Conservation (phyloP, 1,284 basidiomycete genomes). For the Cryptococcus sp. region DNA sequence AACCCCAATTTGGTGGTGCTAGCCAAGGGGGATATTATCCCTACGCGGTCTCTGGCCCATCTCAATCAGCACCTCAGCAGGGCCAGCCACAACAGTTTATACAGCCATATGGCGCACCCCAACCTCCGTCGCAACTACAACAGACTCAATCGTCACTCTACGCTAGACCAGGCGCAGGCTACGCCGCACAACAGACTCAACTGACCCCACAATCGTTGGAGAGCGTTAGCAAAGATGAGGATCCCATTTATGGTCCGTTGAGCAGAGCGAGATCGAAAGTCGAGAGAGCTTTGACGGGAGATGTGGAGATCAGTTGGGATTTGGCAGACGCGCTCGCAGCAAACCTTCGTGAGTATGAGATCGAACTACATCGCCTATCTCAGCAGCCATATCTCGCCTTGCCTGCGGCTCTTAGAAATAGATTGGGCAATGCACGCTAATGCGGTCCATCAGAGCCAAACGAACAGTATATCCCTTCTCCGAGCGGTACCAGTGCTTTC, state of each 20-base stretch:
- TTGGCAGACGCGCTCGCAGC: constrained; percentile 23
- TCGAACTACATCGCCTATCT: no score
- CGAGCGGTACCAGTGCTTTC: constrained; percentile 10
- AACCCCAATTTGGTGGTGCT: not conserved
- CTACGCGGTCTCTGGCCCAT: not conserved
- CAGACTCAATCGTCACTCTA: not conserved
- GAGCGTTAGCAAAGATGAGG: constrained; percentile 40
- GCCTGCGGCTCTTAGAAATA: no score
- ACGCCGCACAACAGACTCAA: constrained; percentile 12
- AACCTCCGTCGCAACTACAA: constrained; percentile 11
- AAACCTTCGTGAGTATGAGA: no score
- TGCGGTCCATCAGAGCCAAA: not conserved
- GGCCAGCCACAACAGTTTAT: constrained; percentile 6
- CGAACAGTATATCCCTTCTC: constrained; percentile 9
- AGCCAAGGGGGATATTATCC: not conserved
- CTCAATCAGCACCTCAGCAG: not conserved
- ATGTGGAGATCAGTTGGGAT: constrained; percentile 46
- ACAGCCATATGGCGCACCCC: constrained; percentile 1
- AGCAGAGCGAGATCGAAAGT: constrained; percentile 40
- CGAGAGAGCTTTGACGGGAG: constrained; percentile 34
- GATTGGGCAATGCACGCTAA: not conserved
- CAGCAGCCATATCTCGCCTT: no score
- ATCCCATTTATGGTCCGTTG: constrained; percentile 45
- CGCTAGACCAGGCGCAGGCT: not conserved
- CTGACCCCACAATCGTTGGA: constrained; percentile 37